A percentile compares a stretch with the other conserved stretches of the same genome.
Conservation (phyloP, 2,329 filamentous ascomycete genomes). For the Trichoderma asperellum region DNA sequence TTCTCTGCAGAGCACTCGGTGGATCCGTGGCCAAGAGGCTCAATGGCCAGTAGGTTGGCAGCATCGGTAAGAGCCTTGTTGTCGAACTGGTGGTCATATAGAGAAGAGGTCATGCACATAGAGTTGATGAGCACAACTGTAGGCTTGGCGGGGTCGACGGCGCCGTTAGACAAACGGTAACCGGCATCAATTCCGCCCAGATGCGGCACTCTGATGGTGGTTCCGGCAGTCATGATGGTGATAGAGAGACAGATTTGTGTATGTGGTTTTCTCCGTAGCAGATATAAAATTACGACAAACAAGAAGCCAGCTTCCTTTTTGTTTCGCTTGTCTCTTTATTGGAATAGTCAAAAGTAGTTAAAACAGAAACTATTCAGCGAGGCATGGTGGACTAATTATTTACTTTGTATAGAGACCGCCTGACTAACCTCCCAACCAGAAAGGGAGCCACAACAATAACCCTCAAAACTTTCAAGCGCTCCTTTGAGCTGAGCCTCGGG, state of each 20-base stretch:
- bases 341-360: neutral
- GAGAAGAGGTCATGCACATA: conserved; percentile 53
- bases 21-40: conserved; percentile 57
- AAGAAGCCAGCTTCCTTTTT: neutral
- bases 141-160: conserved; percentile 54
- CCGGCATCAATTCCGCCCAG: conserved; percentile 53
- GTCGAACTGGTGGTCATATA: conserved; percentile 51
- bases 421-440: neutral
- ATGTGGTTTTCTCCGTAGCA: neutral
- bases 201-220: conserved; percentile 52
- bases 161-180: conserved; percentile 48
- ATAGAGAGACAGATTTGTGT: neutral
- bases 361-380: neutral
- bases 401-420: conserved; percentile 6
- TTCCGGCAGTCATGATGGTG: conserved; percentile 43
- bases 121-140: conserved; percentile 57
- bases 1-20: conserved; percentile 50
- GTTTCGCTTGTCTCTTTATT: neutral
- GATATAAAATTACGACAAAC: neutral
- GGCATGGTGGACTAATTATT: conserved; percentile 20
- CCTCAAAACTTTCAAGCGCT: neutral
- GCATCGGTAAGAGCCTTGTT: conserved; percentile 45
- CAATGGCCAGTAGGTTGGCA: conserved; percentile 56
- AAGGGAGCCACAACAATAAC: neutral
- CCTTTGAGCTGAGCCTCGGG: conserved; percentile 23